A percentile compares a stretch with the other conserved stretches of the same genome.
phyloP scores from a whole-genome alignment of 305 asterid genomes.

The Fraxinus xanthoxyloides region DNA sequence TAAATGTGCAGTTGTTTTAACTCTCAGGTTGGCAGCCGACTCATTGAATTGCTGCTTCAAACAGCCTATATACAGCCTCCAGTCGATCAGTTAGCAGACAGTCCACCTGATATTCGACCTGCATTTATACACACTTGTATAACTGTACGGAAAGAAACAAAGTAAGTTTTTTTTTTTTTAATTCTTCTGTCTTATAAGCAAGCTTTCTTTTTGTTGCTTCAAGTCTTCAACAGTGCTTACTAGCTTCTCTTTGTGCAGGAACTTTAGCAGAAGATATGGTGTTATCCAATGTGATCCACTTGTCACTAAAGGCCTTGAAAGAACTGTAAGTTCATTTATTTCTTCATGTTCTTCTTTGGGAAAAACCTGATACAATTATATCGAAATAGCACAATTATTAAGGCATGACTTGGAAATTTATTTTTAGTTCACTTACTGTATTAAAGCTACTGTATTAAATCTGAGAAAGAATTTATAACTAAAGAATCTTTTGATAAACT shows the following conservation, averaged over 20 bases:
- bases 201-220: slow-evolving; percentile 15
- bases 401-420: slow-evolving; percentile 14
- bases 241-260: slow-evolving; percentile 45
- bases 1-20: slow-evolving; percentile 11
- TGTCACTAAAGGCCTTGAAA: slow-evolving; percentile 83
- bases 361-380: slow-evolving; percentile 10
- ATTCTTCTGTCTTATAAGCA: slow-evolving; percentile 4
- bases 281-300: slow-evolving; percentile 81
- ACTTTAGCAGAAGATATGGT: slow-evolving; percentile 71
- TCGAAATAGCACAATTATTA: slow-evolving; percentile 16
- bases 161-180: slow-evolving; percentile 31
- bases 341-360: slow-evolving; percentile 3
- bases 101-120: slow-evolving; percentile 88
- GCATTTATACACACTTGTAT: slow-evolving; percentile 75
- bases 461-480: slow-evolving; percentile 1
- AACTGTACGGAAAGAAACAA: slow-evolving; percentile 50
- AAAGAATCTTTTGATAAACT: slow-evolving; percentile 12
- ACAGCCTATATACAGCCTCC: slow-evolving; percentile 89
- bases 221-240: slow-evolving; percentile 25
- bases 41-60: slow-evolving; percentile 76
- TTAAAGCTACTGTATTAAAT: slow-evolving; percentile 8
- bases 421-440: slow-evolving; percentile 7
- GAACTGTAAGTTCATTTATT: slow-evolving; percentile 54
- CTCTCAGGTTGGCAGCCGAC: slow-evolving; percentile 83
- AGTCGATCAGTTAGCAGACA: slow-evolving; percentile 53